These are phyloP conservation scores for Ananas comosus DNA, from an alignment of 176 grass and related monocot species.

Conservation along the genomic window DNA sequence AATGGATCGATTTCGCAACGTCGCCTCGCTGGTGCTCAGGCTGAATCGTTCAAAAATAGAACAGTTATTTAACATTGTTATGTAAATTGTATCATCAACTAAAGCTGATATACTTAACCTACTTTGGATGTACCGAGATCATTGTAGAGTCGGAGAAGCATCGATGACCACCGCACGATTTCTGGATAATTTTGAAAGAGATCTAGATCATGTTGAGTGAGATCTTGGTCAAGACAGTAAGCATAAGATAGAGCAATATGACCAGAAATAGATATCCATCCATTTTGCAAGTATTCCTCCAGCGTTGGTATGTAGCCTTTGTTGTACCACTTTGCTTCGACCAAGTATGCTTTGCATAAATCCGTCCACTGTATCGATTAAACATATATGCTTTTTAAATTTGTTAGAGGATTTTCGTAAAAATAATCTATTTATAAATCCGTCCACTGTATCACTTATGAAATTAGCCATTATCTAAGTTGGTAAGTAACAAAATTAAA, in stretches of 20 bases:
- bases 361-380: conserved; percentile 14
- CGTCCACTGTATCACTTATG: too few species aligned
- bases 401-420: background rate
- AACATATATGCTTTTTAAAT: too few species aligned
- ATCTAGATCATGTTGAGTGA: conserved; percentile 8
- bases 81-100: background rate
- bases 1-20: conserved; percentile 21
- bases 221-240: background rate
- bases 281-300: conserved; percentile 26
- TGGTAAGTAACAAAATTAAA: too few species aligned
- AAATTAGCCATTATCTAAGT: too few species aligned
- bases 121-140: conserved; percentile 25
- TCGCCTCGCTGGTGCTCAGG: conserved; percentile 14
- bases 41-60: background rate
- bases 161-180: background rate
- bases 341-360: conserved; percentile 20
- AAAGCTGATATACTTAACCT: background rate
- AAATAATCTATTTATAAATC: background rate
- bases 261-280: background rate
- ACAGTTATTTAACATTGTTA: background rate
- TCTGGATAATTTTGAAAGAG: conserved; percentile 2
- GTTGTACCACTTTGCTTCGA: conserved; percentile 26
- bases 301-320: conserved; percentile 12
- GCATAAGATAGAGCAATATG: background rate
- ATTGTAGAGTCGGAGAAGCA: conserved; percentile 13